Evolutionary conservation across 1,284 basidiomycete species (phyloP).

Genomic region (Inonotus hispidus): DNA sequence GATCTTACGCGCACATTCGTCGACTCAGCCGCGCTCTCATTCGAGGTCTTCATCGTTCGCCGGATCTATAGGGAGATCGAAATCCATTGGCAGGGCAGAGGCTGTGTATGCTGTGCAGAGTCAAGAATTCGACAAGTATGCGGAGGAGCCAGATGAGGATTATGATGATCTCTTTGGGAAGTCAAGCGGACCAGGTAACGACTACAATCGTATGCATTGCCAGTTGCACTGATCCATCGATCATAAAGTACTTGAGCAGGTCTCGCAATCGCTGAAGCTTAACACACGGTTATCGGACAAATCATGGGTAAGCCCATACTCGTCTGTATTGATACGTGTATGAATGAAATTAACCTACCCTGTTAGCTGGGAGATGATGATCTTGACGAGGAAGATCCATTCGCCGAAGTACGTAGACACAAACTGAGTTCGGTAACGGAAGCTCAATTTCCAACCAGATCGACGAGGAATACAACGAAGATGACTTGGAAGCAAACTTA

Average conservation of each 20-base stretch:
- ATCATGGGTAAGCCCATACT: constrained; percentile 61
- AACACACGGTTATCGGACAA: constrained; percentile 81
- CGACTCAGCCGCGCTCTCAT: constrained; percentile 27
- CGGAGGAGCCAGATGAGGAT: constrained; percentile 80
- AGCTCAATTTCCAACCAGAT: constrained; percentile 44
- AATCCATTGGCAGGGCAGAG: constrained; percentile 63
- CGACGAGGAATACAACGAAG: constrained; percentile 85
- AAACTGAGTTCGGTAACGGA: neutral
- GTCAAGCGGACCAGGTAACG: constrained; percentile 55
- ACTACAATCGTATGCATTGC: neutral
- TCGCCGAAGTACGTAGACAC: constrained; percentile 68
- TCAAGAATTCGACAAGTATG: constrained; percentile 74
- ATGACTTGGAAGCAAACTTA: constrained; percentile 84
- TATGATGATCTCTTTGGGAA: constrained; percentile 91
- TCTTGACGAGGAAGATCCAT: constrained; percentile 88
- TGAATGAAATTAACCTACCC: constrained; percentile 8
- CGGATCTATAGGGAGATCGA: constrained; percentile 56
- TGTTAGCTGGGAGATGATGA: constrained; percentile 70
- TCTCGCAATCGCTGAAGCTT: constrained; percentile 69
- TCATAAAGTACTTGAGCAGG: constrained; percentile 48
- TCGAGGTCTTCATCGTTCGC: constrained; percentile 53
- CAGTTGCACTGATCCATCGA: neutral
- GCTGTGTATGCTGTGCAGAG: constrained; percentile 42
- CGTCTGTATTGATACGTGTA: constrained; percentile 1
- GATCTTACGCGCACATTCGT: constrained; percentile 21